A percentile compares a stretch with the other conserved stretches of the same genome.
These are phyloP conservation scores for Eucalyptus cladocalyx DNA, from an alignment of 345 rosid species.

Conservation along the genomic window DNA sequence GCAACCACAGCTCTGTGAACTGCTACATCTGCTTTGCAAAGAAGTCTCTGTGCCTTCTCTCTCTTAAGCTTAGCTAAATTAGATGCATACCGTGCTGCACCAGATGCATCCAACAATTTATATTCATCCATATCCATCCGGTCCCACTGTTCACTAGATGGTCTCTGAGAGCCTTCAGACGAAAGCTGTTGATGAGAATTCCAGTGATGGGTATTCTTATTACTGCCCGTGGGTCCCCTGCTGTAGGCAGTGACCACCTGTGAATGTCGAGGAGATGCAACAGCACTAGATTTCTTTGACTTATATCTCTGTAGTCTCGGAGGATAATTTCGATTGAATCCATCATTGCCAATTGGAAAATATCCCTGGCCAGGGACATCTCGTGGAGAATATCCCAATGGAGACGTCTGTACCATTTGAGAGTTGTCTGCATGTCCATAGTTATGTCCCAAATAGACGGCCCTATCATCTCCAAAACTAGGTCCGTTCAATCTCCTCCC, in stretches of 20 bases:
- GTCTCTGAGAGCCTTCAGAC: slow-evolving; percentile 21
- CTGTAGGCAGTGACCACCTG: neutral
- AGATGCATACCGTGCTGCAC: slow-evolving; percentile 63
- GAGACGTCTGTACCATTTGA: slow-evolving; percentile 35
- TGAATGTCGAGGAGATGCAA: neutral
- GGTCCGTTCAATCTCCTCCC: slow-evolving; percentile 71
- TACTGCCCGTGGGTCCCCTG: slow-evolving; percentile 30
- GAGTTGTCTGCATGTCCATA: slow-evolving; percentile 52
- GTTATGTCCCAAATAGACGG: slow-evolving; percentile 26
- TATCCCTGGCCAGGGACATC: slow-evolving; percentile 24
- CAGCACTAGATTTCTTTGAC: slow-evolving; percentile 7
- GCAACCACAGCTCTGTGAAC: slow-evolving; percentile 89
- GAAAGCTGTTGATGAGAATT: neutral
- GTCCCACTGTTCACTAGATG: slow-evolving; percentile 26
- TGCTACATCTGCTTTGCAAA: slow-evolving; percentile 72
- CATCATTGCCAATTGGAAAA: slow-evolving; percentile 34
- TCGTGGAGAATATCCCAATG: slow-evolving; percentile 30
- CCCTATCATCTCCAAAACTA: slow-evolving; percentile 62
- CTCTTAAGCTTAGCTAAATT: slow-evolving; percentile 63
- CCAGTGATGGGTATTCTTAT: slow-evolving; percentile 22
- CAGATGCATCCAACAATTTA: slow-evolving; percentile 59
- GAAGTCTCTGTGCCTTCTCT: slow-evolving; percentile 71
- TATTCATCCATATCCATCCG: slow-evolving; percentile 54
- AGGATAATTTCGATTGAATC: slow-evolving; percentile 4
- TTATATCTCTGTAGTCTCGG: slow-evolving; percentile 39